Evolutionary conservation across 306 rosid species (phyloP), one percentile per base, ranked within the genome.

Genomic region (Trichosanthes cucumerina): DNA sequence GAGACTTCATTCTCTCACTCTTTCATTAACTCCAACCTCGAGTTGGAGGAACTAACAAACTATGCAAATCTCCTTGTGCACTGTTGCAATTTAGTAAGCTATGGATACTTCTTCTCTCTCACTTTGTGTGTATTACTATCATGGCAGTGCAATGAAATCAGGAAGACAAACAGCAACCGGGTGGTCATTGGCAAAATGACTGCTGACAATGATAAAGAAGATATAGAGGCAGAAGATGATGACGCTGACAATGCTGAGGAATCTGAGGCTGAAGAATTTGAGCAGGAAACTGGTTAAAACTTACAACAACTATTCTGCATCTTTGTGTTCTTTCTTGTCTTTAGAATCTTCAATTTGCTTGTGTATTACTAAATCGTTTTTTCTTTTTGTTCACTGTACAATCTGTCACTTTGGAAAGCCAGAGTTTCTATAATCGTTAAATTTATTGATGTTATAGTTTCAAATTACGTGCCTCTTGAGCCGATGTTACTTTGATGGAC

Each of bases 241-340:
- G 97, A 93, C 23, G 89, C 82, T 0, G 98, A 92, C 86, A 89
- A 92, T 78, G 97, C 87, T 66, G 98, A 92, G 76, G 97, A 92
- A 69, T 89, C 96, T 6, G 98, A 92, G 70, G 97, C 93, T 4
- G 98, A 94, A 87, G 97, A 94, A 33, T 92, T 90, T 81, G 98
- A 92, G 88, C 97, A 90, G 79, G 98, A 94, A 90, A 90, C 97
- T 33, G 87, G 91, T 78, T 94, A 88, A 94, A 85, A 68, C 24
- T 66, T 39, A 7, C 12, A 38, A 36, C 47, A 38, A 36, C 47
- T 26, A 6, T 52, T 41, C 50, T 69, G 11, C 54, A 43, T 69
- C 7, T 69, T 21, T 69, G 10, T 68, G n/a, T 8, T 54, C 36
- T 39, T 69, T 41, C 52, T 5, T 69, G 47, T 7, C 38, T 13